A percentile compares a stretch with the other conserved stretches of the same genome.
These are phyloP conservation scores for Venustampulla echinocandica DNA, from an alignment of 495 filamentous ascomycete genomes.

Conservation along the genomic window DNA sequence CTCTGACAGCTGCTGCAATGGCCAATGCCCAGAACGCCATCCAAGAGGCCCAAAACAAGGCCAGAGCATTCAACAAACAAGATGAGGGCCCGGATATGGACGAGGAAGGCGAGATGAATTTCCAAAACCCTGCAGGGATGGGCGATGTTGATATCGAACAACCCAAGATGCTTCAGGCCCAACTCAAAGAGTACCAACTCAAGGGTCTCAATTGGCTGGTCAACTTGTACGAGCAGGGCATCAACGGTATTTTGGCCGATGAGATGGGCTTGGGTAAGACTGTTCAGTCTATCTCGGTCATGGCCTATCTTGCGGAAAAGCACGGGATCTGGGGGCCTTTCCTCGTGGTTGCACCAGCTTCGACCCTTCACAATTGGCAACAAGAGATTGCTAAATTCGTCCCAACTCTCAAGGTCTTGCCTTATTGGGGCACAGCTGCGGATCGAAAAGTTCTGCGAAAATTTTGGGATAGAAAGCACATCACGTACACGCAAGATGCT, in stretches of 20 bases:
- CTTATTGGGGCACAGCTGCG: conserved; percentile 92
- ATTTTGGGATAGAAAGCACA: conserved; percentile 97
- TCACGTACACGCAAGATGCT: conserved; percentile 86
- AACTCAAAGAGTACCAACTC: conserved; percentile 96
- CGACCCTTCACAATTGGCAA: conserved; percentile 98
- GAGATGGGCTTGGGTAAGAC: conserved; percentile 99
- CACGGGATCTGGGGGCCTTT: conserved; percentile 99
- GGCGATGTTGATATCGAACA: conserved; percentile 90
- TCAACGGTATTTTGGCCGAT: conserved; percentile 97
- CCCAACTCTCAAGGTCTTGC: conserved; percentile 84
- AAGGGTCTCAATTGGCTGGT: conserved; percentile 99
- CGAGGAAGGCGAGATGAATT: conserved; percentile 94
- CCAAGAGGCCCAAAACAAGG: conserved; percentile 86
- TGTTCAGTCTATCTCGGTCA: conserved; percentile 96
- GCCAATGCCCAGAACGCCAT: conserved; percentile 96
- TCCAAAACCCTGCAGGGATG: conserved; percentile 95
- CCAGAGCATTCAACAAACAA: conserved; percentile 79
- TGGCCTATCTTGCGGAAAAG: conserved; percentile 95
- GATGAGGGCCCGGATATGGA: conserved; percentile 50
- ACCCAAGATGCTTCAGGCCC: conserved; percentile 85
- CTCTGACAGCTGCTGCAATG: conserved; percentile 72
- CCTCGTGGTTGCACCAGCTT: conserved; percentile 91
- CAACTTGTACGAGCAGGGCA: conserved; percentile 97
- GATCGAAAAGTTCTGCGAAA: conserved; percentile 95
- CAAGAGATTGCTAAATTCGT: conserved; percentile 95